These are phyloP conservation scores for Cytospora leucostoma DNA, from an alignment of 2,329 filamentous ascomycete genomes.

Conservation along the genomic window DNA sequence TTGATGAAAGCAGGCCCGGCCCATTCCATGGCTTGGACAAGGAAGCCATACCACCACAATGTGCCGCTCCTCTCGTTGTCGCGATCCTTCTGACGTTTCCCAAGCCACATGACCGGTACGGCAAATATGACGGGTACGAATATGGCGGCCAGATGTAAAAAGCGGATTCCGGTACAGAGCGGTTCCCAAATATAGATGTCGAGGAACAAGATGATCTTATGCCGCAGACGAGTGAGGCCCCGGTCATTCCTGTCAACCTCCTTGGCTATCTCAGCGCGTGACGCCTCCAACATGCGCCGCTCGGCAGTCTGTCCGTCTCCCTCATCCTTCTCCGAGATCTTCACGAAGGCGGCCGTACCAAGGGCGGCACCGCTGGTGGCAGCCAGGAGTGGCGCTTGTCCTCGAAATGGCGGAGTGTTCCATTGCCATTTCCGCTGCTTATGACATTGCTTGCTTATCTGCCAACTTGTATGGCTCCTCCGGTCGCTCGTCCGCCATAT, in stretches of 20 bases:
- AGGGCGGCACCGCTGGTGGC: constrained; percentile 45
- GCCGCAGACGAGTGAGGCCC: constrained; percentile 59
- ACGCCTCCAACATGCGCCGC: constrained; percentile 82
- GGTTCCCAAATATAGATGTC: constrained; percentile 82
- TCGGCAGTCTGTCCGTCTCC: constrained; percentile 69
- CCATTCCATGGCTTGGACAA: constrained; percentile 87
- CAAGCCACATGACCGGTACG: constrained; percentile 81
- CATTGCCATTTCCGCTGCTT: constrained; percentile 33
- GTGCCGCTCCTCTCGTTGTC: constrained; percentile 80
- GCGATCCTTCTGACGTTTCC: constrained; percentile 59
- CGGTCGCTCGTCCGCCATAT: constrained; percentile 7
- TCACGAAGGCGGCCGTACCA: constrained; percentile 59
- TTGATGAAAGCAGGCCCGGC: constrained; percentile 98
- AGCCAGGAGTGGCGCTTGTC: constrained; percentile 37
- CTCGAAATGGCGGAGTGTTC: constrained; percentile 17
- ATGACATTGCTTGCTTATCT: constrained; percentile 3
- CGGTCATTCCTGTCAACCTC: constrained; percentile 63
- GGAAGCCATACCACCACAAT: constrained; percentile 90
- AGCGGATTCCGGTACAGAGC: constrained; percentile 81
- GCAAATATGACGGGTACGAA: constrained; percentile 87
- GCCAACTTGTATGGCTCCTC: constrained; percentile 6
- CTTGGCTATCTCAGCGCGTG: constrained; percentile 74
- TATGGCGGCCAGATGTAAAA: constrained; percentile 81
- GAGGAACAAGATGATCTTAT: constrained; percentile 64
- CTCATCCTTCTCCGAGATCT: constrained; percentile 58